A percentile compares a stretch with the other conserved stretches of the same genome.
These are phyloP conservation scores for Emmonsia crescens DNA, from an alignment of 2,329 filamentous ascomycete genomes.

Conservation along the genomic window DNA sequence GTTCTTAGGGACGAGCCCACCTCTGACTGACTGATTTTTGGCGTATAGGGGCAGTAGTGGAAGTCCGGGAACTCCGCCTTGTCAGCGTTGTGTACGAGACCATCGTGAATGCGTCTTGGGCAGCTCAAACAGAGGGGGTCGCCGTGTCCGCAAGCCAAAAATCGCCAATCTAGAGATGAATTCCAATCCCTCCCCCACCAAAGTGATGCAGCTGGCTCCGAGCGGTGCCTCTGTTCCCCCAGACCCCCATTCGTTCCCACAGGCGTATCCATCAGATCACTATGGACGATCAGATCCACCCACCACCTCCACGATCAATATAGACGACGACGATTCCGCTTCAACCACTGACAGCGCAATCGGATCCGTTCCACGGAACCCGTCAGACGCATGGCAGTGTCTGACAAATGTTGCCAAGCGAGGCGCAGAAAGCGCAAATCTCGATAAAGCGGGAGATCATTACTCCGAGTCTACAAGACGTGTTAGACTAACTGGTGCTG, in stretches of 20 bases:
- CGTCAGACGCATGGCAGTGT: constrained; percentile 40
- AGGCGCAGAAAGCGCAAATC: constrained; percentile 18
- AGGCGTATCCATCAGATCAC: constrained; percentile 25
- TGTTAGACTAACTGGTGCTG: constrained; percentile 17
- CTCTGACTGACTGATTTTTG: constrained; percentile 5
- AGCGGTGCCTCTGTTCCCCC: constrained; percentile 19
- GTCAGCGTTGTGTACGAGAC: constrained; percentile 47
- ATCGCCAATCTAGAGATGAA: constrained; percentile 26
- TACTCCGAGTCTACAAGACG: constrained; percentile 17
- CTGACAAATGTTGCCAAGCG: constrained; percentile 36
- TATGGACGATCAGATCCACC: constrained; percentile 25
- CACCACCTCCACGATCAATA: constrained; percentile 17
- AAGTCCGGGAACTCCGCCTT: constrained; percentile 42
- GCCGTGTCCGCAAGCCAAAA: constrained; percentile 46
- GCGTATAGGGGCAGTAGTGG: constrained; percentile 34
- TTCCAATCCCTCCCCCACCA: constrained; percentile 16
- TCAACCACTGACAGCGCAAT: constrained; percentile 29
- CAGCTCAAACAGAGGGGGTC: constrained; percentile 48
- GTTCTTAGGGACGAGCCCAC: not conserved
- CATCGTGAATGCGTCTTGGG: constrained; percentile 49
- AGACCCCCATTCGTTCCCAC: constrained; percentile 18
- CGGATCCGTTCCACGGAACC: constrained; percentile 34
- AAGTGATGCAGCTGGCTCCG: constrained; percentile 18
- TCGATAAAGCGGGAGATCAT: constrained; percentile 17
- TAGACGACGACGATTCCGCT: constrained; percentile 30